Conservation (phyloP, 2,329 filamentous ascomycete genomes). For the Fusarium graminum region DNA sequence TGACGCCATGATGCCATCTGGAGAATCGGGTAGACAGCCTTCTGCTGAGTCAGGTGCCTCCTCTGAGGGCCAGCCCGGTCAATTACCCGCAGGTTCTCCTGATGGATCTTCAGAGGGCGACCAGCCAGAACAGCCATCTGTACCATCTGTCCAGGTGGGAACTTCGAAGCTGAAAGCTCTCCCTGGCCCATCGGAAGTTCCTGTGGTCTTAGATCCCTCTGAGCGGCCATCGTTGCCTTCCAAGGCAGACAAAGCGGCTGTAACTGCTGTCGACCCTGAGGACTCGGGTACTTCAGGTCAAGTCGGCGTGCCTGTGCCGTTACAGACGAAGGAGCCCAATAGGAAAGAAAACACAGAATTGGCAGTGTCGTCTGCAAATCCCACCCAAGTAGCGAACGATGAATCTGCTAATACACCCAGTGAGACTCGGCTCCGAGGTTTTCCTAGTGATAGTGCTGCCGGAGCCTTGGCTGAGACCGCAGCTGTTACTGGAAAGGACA, state of each 20-base stretch:
- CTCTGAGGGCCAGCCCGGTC: conserved; percentile 29
- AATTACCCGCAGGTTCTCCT: conserved; percentile 20
- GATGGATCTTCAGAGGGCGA: conserved; percentile 7
- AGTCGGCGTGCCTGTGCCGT: not conserved
- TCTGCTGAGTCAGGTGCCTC: conserved; percentile 16
- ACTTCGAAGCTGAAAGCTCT: not conserved
- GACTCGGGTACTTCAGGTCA: conserved; percentile 3
- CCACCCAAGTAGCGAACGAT: not conserved
- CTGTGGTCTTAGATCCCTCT: conserved; percentile 8
- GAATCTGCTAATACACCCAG: conserved; percentile 4
- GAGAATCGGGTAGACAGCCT: conserved; percentile 18
- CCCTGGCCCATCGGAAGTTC: conserved; percentile 6
- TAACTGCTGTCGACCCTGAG: conserved; percentile 3
- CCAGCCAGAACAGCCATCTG: conserved; percentile 13
- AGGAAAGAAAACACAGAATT: conserved; percentile 8
- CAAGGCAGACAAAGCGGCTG: conserved; percentile 1
- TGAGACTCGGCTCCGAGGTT: not conserved
- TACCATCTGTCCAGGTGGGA: conserved; percentile 6
- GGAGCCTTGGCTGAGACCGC: not conserved
- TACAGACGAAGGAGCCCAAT: conserved; percentile 6
- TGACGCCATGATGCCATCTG: conserved; percentile 43
- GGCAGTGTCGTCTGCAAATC: not conserved
- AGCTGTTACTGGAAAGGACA: not conserved
- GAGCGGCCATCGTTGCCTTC: conserved; percentile 5
- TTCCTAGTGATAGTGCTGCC: conserved; percentile 1